Percentiles rank a stretch among this genome's conserved stretches.
Conservation (phyloP, 2,329 filamentous ascomycete species). For the Daldinia eschscholtzii region DNA sequence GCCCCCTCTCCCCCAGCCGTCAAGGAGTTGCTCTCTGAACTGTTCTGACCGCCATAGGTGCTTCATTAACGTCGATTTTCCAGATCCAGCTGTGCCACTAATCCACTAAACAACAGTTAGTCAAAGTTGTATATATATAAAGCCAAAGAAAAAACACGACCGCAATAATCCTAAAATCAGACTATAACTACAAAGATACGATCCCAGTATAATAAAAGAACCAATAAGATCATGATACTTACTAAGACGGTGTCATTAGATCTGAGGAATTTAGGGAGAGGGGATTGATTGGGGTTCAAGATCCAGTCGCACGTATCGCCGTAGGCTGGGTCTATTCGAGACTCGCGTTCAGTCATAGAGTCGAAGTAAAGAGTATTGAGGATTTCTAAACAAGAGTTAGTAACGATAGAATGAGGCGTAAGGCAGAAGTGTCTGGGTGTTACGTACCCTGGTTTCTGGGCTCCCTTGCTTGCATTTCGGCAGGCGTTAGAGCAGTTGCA, state of each 20-base stretch:
- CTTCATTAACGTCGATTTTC: slow-evolving; percentile 64
- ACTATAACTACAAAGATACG: background rate
- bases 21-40: slow-evolving; percentile 47
- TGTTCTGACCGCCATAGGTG: slow-evolving; percentile 52
- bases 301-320: slow-evolving; percentile 61
- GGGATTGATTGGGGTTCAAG: slow-evolving; percentile 48
- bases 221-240: slow-evolving; percentile 18
- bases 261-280: slow-evolving; percentile 43
- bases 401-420: background rate
- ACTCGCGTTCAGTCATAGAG: slow-evolving; percentile 51
- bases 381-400: slow-evolving; percentile 46
- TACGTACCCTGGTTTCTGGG: slow-evolving; percentile 51
- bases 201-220: background rate
- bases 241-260: slow-evolving; percentile 47
- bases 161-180: background rate
- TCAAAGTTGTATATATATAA: background rate
- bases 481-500: slow-evolving; percentile 45
- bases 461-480: slow-evolving; percentile 48
- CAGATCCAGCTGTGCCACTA: slow-evolving; percentile 60
- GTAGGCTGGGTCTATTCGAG: slow-evolving; percentile 55
- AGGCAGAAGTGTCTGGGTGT: background rate
- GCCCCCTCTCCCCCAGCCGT: slow-evolving; percentile 52
- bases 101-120: slow-evolving; percentile 52
- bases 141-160: background rate
- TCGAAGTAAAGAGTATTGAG: slow-evolving; percentile 51